Evolutionary conservation across 75 land plant species (phyloP), one percentile per base, ranked within the genome.

Genomic region (Adiantum capillusveneris): DNA sequence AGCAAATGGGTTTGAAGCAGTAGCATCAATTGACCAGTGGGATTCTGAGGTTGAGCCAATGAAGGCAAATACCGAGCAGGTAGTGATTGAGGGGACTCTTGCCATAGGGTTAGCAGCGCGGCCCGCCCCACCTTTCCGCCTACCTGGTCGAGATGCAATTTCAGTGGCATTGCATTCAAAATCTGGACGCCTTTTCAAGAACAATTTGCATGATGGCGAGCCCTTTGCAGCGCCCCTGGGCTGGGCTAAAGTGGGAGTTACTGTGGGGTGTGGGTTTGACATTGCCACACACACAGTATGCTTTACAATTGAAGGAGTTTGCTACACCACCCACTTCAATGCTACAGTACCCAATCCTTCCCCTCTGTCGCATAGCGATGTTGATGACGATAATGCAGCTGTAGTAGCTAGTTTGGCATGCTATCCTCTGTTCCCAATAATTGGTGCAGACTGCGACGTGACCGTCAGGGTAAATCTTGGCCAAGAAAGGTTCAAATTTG

Each of bases 241-340:
- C 12, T 64, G 66, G 66, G 39, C 24, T n/a, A 19, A 25, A 18
- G 28, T 64, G 11, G 66, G 66, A 20, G 59, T 29, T 12, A 64
- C 66, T 6, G 66, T 64, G 54, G 66, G 66, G 11, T 64, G 66
- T 25, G 66, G 66, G 0, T 64, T 53, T 36, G 59, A 64, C 58
- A 19, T 16, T 18, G 27, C 53, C 17, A 0, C 6, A 14, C 34
- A 53, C 9, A 53, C 37, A 20, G 59, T 64, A 20, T 54, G 24
- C 29, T 64, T 64, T 25, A 55, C 58, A 0, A 34, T 34, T 34
- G 37, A 34, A 34, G 37, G 37, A 34, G 9, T 34, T 9, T 34
- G 37, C 37, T 34, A 34, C 9, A 34, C 3, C 7, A 20, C 29
- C 6, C 29, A 25, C 25, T 19, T 30, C 51, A 24, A 53, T 5